Evolutionary conservation across 2,329 filamentous ascomycete genomes (phyloP).

Genomic region (Magnaporthiopsis incrustans): DNA sequence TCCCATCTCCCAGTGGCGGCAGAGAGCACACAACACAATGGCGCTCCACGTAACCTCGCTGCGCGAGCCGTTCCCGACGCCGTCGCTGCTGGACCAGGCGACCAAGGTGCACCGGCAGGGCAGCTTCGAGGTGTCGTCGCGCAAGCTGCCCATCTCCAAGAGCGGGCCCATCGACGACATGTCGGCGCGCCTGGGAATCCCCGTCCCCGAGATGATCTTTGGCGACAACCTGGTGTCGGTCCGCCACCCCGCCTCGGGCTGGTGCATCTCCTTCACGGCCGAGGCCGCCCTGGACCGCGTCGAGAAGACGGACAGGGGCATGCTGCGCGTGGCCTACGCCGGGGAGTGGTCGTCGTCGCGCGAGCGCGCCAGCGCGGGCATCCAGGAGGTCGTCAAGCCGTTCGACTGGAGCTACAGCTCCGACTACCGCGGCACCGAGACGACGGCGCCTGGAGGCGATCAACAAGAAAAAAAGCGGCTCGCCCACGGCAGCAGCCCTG

Average conservation of each 20-base stretch:
- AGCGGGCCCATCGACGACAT: constrained; percentile 83
- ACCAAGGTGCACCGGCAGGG: constrained; percentile 51
- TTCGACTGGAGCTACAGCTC: constrained; percentile 99
- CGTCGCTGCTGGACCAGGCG: constrained; percentile 40
- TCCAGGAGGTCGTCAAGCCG: constrained; percentile 88
- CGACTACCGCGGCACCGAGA: constrained; percentile 65
- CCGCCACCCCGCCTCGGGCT: constrained; percentile 64
- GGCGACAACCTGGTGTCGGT: constrained; percentile 83
- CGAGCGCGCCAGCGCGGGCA: constrained; percentile 74
- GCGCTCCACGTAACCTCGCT: constrained; percentile 27
- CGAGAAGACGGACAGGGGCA: constrained; percentile 84
- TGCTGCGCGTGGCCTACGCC: constrained; percentile 92
- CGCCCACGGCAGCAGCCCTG: constrained; percentile 14
- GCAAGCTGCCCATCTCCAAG: constrained; percentile 93
- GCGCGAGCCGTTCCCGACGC: constrained; percentile 48
- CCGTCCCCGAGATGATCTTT: constrained; percentile 98
- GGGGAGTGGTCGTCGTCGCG: constrained; percentile 65
- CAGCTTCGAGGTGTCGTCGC: constrained; percentile 67
- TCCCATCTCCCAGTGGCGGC: no score
- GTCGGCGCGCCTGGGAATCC: constrained; percentile 69
- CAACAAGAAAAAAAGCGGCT: background rate
- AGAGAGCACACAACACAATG: background rate
- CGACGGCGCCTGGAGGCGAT: background rate
- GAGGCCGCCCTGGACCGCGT: constrained; percentile 83
- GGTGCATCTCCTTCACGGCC: constrained; percentile 74